phyloP scores from a whole-genome alignment of 768 basidiomycete genomes.

The Termitomyces sp. region DNA sequence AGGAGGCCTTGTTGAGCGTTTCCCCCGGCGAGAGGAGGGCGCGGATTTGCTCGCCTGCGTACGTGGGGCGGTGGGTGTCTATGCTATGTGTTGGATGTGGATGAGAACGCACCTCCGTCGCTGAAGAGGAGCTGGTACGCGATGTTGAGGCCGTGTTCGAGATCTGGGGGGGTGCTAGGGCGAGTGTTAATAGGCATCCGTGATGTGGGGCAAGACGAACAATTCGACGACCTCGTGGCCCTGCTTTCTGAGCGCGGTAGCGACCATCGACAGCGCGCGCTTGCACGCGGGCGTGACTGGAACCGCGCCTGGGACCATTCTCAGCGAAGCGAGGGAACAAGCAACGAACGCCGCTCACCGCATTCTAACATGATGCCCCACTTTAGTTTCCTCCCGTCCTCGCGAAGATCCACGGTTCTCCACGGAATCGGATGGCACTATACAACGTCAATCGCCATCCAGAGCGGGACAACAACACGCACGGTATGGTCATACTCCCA shows the following conservation, averaged over 20 bases:
- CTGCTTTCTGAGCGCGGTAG: constrained; percentile 44
- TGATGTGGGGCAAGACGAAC: constrained; percentile 26
- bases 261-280: constrained; percentile 47
- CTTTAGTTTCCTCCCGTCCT: constrained; percentile 45
- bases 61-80: too few relatives aligned
- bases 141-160: constrained; percentile 42
- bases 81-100: background rate
- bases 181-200: background rate
- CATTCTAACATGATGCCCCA: constrained; percentile 64
- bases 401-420: constrained; percentile 39
- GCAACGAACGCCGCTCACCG: constrained; percentile 30
- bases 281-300: constrained; percentile 58
- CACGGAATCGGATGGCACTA: constrained; percentile 48
- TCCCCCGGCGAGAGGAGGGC: constrained; percentile 26
- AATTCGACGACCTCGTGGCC: constrained; percentile 63
- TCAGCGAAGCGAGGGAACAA: background rate
- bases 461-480: constrained; percentile 6
- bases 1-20: constrained; percentile 24
- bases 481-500: constrained; percentile 65
- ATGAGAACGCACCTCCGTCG: constrained; percentile 39
- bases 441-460: constrained; percentile 3
- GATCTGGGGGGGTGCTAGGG: constrained; percentile 35
- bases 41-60: constrained; percentile 43
- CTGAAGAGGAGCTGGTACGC: constrained; percentile 52
- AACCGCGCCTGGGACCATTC: constrained; percentile 40